Base-by-base conservation (phyloP, 2,329 filamentous ascomycete species). In the Gliomastix tumulicola region DNA sequence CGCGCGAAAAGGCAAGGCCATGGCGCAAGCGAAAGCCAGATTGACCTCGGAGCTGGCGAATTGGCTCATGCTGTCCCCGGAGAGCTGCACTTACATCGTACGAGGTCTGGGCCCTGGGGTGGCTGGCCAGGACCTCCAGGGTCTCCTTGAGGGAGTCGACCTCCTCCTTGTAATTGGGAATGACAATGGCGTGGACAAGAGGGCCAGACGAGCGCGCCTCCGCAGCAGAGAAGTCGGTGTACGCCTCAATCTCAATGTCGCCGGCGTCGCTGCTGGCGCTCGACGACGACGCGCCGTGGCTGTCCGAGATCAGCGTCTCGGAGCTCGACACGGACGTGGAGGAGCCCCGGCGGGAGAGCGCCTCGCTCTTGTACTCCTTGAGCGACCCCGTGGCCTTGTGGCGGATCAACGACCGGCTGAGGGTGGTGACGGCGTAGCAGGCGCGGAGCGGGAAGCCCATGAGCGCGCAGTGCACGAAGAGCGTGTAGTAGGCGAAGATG, bases 111-210 rank as follows among this genome's bases (percentile, higher is more conserved):
- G 82, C 82, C 45, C 76, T 71, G 1, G 76, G 69, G 49, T 87
- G 82, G 21, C 72, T 80, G 6, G 79, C 79, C 41, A 86, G 59
- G 17, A 86, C 81, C 28, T 79, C 74, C 16, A 87, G 59, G 0
- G 82, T 86, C 51, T 84, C 79, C 43, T 74, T 69, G 32, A 86
- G 62, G 0, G 77, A 83, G 40, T 82, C 77, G 39, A 79, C 62
- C 39, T 85, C 80, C 54, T 87, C 82, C 56, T 83, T 83, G 62
- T 86, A 87, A 50, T 84, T 84, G 15, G 82, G 82, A 30, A 87
- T 68, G 44, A 86, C 66, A 42, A 87, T 82, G 12, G 75, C 78
- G 51, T 84, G 79, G 21, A 83, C 60, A 38, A 82, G 57, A 18
- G 62, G 61, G 28, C 47, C 46, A 16, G 25, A 13, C 13, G 25